Evolutionary conservation across 148 eudicot species (phyloP).

Genomic region (Limonium bicolor): DNA sequence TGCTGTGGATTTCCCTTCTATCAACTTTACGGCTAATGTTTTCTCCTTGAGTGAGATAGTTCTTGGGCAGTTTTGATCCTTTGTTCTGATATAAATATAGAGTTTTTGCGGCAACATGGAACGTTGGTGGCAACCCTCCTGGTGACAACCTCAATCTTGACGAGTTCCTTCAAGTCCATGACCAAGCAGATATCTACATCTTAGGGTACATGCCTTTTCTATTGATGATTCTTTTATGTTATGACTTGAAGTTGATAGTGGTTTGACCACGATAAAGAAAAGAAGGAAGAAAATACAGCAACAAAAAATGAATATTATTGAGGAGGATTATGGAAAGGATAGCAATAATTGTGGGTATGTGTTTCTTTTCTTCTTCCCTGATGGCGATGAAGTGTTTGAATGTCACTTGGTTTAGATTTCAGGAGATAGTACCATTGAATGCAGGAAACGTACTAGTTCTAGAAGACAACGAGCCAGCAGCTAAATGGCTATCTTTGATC

Average conservation of each 20-base stretch:
- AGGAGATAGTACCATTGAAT: slow-evolving; percentile 66
- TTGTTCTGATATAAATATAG: slow-evolving; percentile 9
- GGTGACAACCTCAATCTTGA: slow-evolving; percentile 32
- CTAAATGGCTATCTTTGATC: slow-evolving; percentile 49
- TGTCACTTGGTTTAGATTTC: slow-evolving; percentile 44
- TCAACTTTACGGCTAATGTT: background rate
- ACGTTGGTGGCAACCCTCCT: slow-evolving; percentile 56
- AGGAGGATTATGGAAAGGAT: no score
- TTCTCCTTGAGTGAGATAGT: no score
- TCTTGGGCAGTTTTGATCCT: background rate
- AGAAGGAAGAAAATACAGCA: no score
- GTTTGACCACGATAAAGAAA: no score
- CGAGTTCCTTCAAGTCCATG: slow-evolving; percentile 35
- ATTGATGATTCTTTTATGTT: no score
- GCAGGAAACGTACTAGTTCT: slow-evolving; percentile 67
- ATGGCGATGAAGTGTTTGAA: no score
- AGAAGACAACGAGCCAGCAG: slow-evolving; percentile 62
- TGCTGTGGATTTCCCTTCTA: slow-evolving; percentile 3
- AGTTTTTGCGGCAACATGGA: slow-evolving; percentile 58
- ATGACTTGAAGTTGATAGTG: no score
- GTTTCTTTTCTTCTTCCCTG: background rate
- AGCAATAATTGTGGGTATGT: no score
- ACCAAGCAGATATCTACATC: slow-evolving; percentile 43
- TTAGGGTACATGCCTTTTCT: slow-evolving; percentile 58
- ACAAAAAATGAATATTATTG: no score